A percentile compares a stretch with the other conserved stretches of the same genome.
These are phyloP conservation scores for Viridothelium virens DNA, from an alignment of 495 filamentous ascomycete genomes.

Conservation along the genomic window DNA sequence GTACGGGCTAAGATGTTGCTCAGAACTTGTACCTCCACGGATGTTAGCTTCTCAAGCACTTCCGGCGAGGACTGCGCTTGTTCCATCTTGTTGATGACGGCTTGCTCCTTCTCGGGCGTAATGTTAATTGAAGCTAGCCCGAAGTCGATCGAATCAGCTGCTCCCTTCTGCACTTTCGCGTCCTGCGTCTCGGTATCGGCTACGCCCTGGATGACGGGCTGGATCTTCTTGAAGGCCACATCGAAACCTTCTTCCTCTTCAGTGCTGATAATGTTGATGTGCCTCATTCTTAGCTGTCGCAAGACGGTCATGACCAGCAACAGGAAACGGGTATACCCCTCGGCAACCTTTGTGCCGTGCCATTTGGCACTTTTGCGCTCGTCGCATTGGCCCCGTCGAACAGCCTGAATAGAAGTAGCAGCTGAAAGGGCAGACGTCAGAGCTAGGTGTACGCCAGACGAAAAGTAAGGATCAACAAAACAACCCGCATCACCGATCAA, in stretches of 20 bases:
- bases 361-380: neutral
- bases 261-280: neutral
- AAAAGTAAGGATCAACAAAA: neutral
- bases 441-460: neutral
- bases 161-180: neutral
- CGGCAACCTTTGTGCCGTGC: neutral
- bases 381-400: neutral
- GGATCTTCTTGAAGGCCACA: neutral
- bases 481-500: neutral
- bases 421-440: neutral
- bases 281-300: neutral
- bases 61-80: neutral
- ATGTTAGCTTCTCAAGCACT: neutral
- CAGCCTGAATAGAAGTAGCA: neutral
- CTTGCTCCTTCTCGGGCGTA: neutral
- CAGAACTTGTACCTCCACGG: neutral
- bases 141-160: neutral
- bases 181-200: neutral
- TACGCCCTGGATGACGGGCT: neutral
- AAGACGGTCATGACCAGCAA: neutral
- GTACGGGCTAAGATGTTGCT: neutral
- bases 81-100: neutral
- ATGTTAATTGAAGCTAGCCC: neutral
- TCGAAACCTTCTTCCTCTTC: neutral
- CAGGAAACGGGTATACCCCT: neutral